Base-by-base conservation (phyloP, 257 asterid species). In the Plectranthus barbatus region DNA sequence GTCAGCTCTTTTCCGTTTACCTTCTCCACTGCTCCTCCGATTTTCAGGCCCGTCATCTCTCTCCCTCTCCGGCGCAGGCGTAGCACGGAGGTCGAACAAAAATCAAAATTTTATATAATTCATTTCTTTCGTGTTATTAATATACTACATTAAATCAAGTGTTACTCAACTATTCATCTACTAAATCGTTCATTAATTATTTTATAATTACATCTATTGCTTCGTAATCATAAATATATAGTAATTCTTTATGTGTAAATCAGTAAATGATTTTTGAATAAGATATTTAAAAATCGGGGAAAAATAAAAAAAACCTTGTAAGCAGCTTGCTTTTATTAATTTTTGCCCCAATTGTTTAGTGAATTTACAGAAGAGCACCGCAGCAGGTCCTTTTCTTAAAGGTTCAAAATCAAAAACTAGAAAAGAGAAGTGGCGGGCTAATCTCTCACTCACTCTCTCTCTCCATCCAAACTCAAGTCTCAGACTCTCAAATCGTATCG, bases 1-100 rank as follows among this genome's bases (percentile, higher is more conserved):
- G 74, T 81, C 54, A 92, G 41, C 50, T 72, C 83, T 48, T 73
- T 85, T 6, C 88, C 96, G 60, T 82, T 86, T 63, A 89, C 82
- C 70, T 81, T 93, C 79, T 93, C 94, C 62, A 93, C 82, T 66
- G 66, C 56, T 20, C 88, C 84, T 70, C 81, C 86, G 36, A 84
- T 77, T 74, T 64, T 81, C 76, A 83, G 71, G 47, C 74, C 86
- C 93, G 86, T 88, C 33, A 54, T 15, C 49, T 57, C 37, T 20
- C 50, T 37, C 37, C 10, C 15, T 33, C 4, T 4, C 9, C 5
- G 44, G 1, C 17, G 3, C 34, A 34, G 55, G 55, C 55, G 51
- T 17, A 7, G n/a, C n/a, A n/a, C n/a, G n/a, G n/a, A n/a, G n/a
- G n/a, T n/a, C n/a, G n/a, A n/a, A n/a, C n/a, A n/a, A n/a, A n/a